Evolutionary conservation across 176 grass and related monocot species (phyloP), one percentile per base, ranked within the genome.

Genomic region (Urochloa ruziziensis): DNA sequence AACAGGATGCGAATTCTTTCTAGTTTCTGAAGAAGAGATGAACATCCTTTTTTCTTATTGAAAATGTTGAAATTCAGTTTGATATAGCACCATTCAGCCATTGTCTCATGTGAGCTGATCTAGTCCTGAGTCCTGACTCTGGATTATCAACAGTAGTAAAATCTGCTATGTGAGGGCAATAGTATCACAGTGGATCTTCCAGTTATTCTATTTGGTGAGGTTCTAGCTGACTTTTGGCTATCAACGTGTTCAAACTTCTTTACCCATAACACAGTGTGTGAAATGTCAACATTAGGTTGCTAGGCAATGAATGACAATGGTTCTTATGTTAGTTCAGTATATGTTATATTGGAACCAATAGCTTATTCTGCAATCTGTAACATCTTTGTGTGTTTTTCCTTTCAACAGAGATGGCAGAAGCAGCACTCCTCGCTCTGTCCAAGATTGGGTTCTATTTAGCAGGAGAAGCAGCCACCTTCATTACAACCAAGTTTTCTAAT

Each of bases 401-500:
- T 74, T 24, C 32, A 75, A 9, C 51, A 75, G 51, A 75, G 1
- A 86, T 86, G 84, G 84, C 66, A 13, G 52, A 61, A 34, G 70
- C 75, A 47, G 74, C 74, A 18, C 77, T 81, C 19, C 44, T 79
- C 15, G 76, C 62, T 28, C 76, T 79, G 28, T 60, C 49, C 27
- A 70, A 86, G 58, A 79, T 86, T 72, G 36, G 51, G 28, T 66
- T 9, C 49, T 77, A 66, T 72, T 70, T 86, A 36, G 84, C 49
- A 43, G 51, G 77, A 33, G 70, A 86, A 71, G 70, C 76, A 3
- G 73, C 70, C 48, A 52, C 24, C 7, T 73, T 73, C 27, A 49
- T 49, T 49, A 27, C 44, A 32, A 73, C 82, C 62, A 84, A 63
- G 28, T 39, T 62, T 47, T 33, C 39, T 78, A 78, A 62, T 78